Evolutionary conservation across 352 stramenopile species (phyloP), one percentile per base, ranked within the genome.

Genomic region (Peronospora farinosa): DNA sequence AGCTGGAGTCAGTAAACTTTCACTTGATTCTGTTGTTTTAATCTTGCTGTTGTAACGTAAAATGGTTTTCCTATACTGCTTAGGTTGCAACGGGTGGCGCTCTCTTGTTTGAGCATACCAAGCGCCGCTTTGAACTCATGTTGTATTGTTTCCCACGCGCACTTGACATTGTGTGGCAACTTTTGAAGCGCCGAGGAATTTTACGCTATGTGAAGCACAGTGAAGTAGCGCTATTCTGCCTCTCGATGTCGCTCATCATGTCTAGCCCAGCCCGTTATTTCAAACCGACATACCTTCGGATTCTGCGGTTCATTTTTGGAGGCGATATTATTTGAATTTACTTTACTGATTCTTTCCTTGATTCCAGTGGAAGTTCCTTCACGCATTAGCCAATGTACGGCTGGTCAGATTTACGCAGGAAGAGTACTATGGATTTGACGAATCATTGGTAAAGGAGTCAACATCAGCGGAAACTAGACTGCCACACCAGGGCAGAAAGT

Each of bases 241-340:
- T 94, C 27, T 92, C 83, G 27, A 87, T 94, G 65, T 76, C 80
- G 11, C 57, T 80, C 31, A 92, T 92, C 62, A 88, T 92, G 78
- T 89, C 80, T 35, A 80, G 67, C 17, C 79, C 80, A n/a, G 57
- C 80, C 2, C 56, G 75, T 51, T 75, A 90, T 60, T 88, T 94
- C 61, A 94, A 94, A 56, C 77, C 80, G 19, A 91, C 83, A 32
- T 92, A 94, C 53, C 65, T 89, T 15, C 60, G 69, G 42, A 86
- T 92, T 50, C 42, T 91, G 47, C 74, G 78, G 28, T 94, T 94
- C 51, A 64, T 92, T 61, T 94, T 94, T 64, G 83, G 83, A 31
- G 65, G 63, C 43, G 65, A 82, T 49, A 82, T 81, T 67, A 79
- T 88, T 71, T 88, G 79, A 60, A 16, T 1, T 35, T 31, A 10